A percentile compares a stretch with the other conserved stretches of the same genome.
phyloP scores from a whole-genome alignment of 352 stramenopile species.

The Globisporangium spinosum region DNA sequence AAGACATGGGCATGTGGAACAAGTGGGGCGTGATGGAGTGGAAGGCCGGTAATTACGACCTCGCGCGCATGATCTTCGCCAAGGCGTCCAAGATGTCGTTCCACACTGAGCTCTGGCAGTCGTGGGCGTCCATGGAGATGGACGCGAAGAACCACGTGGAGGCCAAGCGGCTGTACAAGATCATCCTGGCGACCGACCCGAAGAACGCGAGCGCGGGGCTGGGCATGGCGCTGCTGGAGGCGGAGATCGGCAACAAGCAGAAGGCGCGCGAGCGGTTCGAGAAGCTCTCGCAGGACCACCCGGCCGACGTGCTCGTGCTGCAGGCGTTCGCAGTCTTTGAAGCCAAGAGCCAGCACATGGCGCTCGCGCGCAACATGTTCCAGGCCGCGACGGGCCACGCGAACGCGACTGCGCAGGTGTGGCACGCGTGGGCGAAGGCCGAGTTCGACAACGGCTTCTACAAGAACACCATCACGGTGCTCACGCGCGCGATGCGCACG shows the following conservation, averaged over 20 bases:
- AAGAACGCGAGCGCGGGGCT: conserved; percentile 65
- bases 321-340: conserved; percentile 78
- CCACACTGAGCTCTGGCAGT: conserved; percentile 72
- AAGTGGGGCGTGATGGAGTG: conserved; percentile 90
- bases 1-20: conserved; percentile 90
- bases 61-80: conserved; percentile 83
- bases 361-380: conserved; percentile 65
- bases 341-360: conserved; percentile 63
- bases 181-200: conserved; percentile 78
- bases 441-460: conserved; percentile 77
- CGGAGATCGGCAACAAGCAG: conserved; percentile 47
- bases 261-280: conserved; percentile 62
- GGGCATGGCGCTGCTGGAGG: conserved; percentile 67
- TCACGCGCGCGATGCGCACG: conserved; percentile 50
- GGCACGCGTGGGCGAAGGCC: conserved; percentile 84
- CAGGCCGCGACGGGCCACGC: conserved; percentile 41
- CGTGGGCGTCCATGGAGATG: conserved; percentile 84
- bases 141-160: conserved; percentile 71
- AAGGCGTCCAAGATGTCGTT: conserved; percentile 78
- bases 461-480: conserved; percentile 67
- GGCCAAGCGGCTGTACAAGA: conserved; percentile 74
- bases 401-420: conserved; percentile 68
- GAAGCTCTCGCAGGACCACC: conserved; percentile 43
- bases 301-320: conserved; percentile 66
- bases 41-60: conserved; percentile 77